These are phyloP conservation scores for Lactarius hengduanensis DNA, from an alignment of 768 basidiomycete genomes.

Conservation along the genomic window DNA sequence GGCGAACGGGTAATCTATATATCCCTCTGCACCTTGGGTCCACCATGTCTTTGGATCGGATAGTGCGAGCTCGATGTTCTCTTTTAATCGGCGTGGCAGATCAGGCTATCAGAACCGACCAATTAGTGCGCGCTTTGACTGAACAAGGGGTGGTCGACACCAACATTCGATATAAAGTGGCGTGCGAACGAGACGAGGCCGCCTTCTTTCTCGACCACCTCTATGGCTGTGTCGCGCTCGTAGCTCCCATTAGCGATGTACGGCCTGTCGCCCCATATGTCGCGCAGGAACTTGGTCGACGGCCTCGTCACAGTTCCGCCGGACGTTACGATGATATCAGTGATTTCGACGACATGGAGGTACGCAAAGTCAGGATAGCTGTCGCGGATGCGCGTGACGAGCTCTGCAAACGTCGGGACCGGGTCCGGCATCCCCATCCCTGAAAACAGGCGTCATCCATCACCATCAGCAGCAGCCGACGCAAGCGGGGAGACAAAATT, in stretches of 20 bases:
- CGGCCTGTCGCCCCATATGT: conserved; percentile 30
- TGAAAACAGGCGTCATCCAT: background rate
- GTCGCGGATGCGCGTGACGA: conserved; percentile 32
- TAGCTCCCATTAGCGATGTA: conserved; percentile 32
- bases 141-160: background rate
- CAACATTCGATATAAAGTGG: conserved; percentile 21
- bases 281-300: conserved; percentile 31
- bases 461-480: too few species aligned
- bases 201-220: conserved; percentile 21
- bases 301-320: background rate
- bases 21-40: conserved; percentile 15
- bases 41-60: background rate
- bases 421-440: conserved; percentile 30
- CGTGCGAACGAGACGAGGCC: conserved; percentile 23
- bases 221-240: conserved; percentile 29
- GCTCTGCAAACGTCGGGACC: conserved; percentile 32
- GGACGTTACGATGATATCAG: background rate
- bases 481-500: background rate
- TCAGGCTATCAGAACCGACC: conserved; percentile 21
- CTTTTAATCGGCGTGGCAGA: conserved; percentile 22
- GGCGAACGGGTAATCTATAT: conserved; percentile 29
- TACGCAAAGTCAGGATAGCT: conserved; percentile 20
- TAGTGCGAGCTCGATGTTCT: background rate
- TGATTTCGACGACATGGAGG: conserved; percentile 38
- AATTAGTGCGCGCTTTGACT: background rate